A percentile compares a stretch with the other conserved stretches of the same genome.
Conservation (phyloP, 2,329 filamentous ascomycete species). For the Bipolaris sorokiniana region DNA sequence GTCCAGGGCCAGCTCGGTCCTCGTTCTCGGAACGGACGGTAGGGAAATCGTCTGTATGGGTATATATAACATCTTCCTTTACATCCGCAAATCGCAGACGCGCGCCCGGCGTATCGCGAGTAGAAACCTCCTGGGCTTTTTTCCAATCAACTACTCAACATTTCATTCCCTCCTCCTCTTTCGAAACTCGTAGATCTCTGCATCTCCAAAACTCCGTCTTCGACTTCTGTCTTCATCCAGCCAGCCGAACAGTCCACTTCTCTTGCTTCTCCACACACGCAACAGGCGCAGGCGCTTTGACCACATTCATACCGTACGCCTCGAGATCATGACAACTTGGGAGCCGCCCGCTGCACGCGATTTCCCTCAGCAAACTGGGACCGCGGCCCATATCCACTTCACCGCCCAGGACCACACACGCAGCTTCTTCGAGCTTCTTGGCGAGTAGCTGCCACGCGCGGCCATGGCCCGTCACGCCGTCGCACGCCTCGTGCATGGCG, state of each 20-base stretch:
- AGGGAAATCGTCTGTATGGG: too few species aligned
- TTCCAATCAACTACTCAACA: too few species aligned
- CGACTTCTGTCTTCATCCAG: not conserved
- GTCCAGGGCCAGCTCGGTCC: too few species aligned
- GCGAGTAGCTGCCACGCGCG: slow-evolving; percentile 28
- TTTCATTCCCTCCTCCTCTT: not conserved
- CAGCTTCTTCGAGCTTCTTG: slow-evolving; percentile 25
- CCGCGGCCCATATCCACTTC: slow-evolving; percentile 22
- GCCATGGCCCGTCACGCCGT: slow-evolving; percentile 20
- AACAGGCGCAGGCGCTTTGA: slow-evolving; percentile 4
- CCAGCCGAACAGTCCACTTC: not conserved
- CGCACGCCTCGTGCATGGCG: slow-evolving; percentile 13
- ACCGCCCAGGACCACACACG: slow-evolving; percentile 18
- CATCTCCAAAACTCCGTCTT: not conserved
- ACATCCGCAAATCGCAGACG: too few species aligned
- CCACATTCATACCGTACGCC: slow-evolving; percentile 13
- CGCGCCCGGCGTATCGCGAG: too few species aligned
- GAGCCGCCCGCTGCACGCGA: slow-evolving; percentile 9
- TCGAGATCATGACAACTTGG: slow-evolving; percentile 27
- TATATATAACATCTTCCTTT: too few species aligned
- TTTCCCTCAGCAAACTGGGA: slow-evolving; percentile 20
- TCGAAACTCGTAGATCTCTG: not conserved
- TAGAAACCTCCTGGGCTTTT: too few species aligned
- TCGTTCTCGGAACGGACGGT: too few species aligned
- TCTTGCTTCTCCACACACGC: not conserved